These are phyloP conservation scores for Glarea lozoyensis DNA, from an alignment of 495 filamentous ascomycete genomes.

Conservation along the genomic window DNA sequence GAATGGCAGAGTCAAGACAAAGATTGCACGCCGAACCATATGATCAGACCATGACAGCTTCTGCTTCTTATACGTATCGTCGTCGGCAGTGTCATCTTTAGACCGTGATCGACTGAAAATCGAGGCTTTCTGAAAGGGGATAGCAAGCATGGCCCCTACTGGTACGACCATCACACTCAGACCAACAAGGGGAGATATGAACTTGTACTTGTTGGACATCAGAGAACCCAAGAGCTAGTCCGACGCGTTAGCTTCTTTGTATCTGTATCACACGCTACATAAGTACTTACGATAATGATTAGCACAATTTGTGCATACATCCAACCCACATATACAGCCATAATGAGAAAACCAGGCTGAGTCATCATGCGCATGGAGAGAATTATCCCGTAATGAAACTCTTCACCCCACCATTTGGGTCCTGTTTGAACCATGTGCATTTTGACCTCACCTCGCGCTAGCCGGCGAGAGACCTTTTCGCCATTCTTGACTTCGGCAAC, in stretches of 20 bases:
- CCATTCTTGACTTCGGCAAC: conserved; percentile 48
- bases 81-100: conserved; percentile 44
- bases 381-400: conserved; percentile 60
- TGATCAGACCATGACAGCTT: conserved; percentile 58
- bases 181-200: conserved; percentile 53
- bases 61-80: conserved; percentile 46
- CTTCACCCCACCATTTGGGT: conserved; percentile 66
- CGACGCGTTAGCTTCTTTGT: background rate
- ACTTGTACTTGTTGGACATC: conserved; percentile 52
- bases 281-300: conserved; percentile 45
- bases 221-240: conserved; percentile 55
- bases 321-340: conserved; percentile 66
- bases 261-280: background rate
- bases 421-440: conserved; percentile 61
- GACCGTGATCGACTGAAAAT: conserved; percentile 54
- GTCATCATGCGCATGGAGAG: conserved; percentile 57
- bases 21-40: conserved; percentile 55
- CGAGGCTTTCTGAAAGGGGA: conserved; percentile 63
- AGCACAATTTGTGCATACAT: conserved; percentile 65
- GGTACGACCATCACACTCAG: conserved; percentile 52
- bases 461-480: conserved; percentile 36
- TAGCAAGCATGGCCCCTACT: conserved; percentile 54
- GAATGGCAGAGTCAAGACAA: conserved; percentile 54
- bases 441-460: conserved; percentile 64
- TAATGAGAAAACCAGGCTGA: conserved; percentile 62